These are phyloP conservation scores for Trichosporon ovoides DNA, from an alignment of 1,284 basidiomycete genomes.

Conservation along the genomic window DNA sequence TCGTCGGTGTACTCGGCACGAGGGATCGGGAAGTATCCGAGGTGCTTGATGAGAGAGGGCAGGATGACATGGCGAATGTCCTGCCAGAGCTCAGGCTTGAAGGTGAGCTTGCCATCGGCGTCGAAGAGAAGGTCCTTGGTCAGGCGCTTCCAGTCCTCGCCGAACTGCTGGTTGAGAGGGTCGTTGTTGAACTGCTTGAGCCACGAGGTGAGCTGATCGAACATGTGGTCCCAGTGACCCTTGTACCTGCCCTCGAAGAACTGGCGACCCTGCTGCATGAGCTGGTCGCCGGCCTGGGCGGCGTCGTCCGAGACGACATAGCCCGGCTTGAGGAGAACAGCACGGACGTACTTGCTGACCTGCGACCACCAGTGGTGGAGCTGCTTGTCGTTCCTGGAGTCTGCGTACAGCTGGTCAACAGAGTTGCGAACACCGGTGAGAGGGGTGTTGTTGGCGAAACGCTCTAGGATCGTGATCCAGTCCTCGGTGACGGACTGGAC, in stretches of 20 bases:
- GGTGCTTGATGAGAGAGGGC: slow-evolving; percentile 66
- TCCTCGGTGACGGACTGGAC: slow-evolving; percentile 46
- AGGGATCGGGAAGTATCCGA: slow-evolving; percentile 86
- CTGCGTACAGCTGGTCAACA: slow-evolving; percentile 66
- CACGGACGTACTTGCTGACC: slow-evolving; percentile 63
- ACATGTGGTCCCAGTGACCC: slow-evolving; percentile 72
- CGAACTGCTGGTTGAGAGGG: slow-evolving; percentile 72
- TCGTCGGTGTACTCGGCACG: slow-evolving; percentile 87
- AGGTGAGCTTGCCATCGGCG: slow-evolving; percentile 73
- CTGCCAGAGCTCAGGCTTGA: slow-evolving; percentile 83
- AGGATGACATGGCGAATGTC: slow-evolving; percentile 77
- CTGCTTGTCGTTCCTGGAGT: slow-evolving; percentile 69
- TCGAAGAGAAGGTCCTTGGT: slow-evolving; percentile 73
- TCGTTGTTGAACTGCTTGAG: slow-evolving; percentile 80
- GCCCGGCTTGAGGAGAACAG: slow-evolving; percentile 76
- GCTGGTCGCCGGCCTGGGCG: slow-evolving; percentile 56
- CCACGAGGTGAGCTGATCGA: slow-evolving; percentile 66
- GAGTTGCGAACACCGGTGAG: slow-evolving; percentile 69
- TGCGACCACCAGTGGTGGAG: slow-evolving; percentile 70
- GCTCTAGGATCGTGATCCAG: slow-evolving; percentile 76
- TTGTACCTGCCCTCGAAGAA: slow-evolving; percentile 81
- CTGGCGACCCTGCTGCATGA: slow-evolving; percentile 63
- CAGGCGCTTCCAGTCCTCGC: slow-evolving; percentile 74
- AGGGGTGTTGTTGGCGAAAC: slow-evolving; percentile 71
- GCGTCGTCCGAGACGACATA: slow-evolving; percentile 78